Evolutionary conservation across 2,329 filamentous ascomycete species (phyloP).

Genomic region (Harringtonia lauricola): DNA sequence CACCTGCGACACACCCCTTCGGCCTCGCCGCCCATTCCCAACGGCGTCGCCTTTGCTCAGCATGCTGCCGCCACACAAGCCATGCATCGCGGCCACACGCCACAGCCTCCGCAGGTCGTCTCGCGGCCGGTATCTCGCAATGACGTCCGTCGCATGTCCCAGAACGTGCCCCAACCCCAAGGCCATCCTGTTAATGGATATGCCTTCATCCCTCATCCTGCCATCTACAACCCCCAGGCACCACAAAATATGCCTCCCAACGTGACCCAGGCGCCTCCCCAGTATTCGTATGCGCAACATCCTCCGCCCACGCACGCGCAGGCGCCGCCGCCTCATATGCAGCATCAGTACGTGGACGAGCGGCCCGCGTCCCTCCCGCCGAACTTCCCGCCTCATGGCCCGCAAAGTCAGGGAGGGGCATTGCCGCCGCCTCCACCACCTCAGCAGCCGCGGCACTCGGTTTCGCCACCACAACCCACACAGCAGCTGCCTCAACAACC

Average conservation of each 20-base stretch:
- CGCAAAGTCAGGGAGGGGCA: conserved; percentile 32
- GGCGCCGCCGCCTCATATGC: conserved; percentile 37
- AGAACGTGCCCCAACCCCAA: conserved; percentile 45
- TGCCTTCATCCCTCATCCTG: conserved; percentile 74
- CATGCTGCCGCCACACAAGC: conserved; percentile 25
- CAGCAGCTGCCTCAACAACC: conserved; percentile 28
- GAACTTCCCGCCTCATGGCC: conserved; percentile 36
- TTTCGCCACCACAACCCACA: conserved; percentile 49
- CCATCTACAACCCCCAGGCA: conserved; percentile 66
- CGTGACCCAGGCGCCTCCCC: conserved; percentile 24
- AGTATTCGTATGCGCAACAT: conserved; percentile 24
- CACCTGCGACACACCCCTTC: conserved; percentile 79
- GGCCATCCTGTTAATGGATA: conserved; percentile 49
- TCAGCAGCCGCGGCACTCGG: conserved; percentile 37
- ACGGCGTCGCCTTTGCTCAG: conserved; percentile 59
- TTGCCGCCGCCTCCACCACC: conserved; percentile 34
- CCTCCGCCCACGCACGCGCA: conserved; percentile 15
- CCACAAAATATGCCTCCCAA: conserved; percentile 26
- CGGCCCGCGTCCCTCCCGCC: conserved; percentile 64
- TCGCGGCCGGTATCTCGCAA: conserved; percentile 75
- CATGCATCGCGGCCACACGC: conserved; percentile 62
- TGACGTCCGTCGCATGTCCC: conserved; percentile 63
- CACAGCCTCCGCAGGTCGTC: conserved; percentile 64
- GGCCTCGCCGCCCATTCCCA: conserved; percentile 77
- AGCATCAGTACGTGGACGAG: conserved; percentile 65